These are phyloP conservation scores for Datisca glomerata DNA, from an alignment of 306 rosid genomes.

Conservation along the genomic window DNA sequence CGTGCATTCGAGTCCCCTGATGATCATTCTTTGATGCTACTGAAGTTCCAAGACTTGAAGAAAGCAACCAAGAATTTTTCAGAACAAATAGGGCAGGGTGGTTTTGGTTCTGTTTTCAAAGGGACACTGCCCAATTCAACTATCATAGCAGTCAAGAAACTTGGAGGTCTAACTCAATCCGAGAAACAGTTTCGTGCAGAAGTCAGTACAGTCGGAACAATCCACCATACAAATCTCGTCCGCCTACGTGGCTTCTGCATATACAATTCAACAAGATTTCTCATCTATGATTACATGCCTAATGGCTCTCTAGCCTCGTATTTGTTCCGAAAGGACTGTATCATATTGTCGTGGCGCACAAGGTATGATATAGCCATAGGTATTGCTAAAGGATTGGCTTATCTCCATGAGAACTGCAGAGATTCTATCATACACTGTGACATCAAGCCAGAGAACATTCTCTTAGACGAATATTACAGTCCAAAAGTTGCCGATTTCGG, in stretches of 20 bases:
- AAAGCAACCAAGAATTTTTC: conserved; percentile 32
- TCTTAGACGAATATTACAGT: conserved; percentile 20
- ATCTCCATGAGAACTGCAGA: conserved; percentile 30
- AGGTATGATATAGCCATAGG: conserved; percentile 29
- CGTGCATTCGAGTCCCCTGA: conserved; percentile 6
- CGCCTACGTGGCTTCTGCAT: conserved; percentile 28
- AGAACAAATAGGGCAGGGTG: conserved; percentile 28
- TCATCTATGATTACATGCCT: conserved; percentile 32
- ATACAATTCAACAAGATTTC: conserved; percentile 14
- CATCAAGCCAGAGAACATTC: conserved; percentile 40
- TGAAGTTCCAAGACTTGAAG: conserved; percentile 12
- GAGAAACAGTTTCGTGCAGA: conserved; percentile 30
- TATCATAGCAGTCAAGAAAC: conserved; percentile 32
- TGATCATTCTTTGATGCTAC: conserved; percentile 23
- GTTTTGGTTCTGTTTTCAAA: conserved; percentile 34
- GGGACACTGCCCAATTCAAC: conserved; percentile 17
- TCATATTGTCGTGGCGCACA: conserved; percentile 18
- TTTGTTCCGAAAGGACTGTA: conserved; percentile 8
- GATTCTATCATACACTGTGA: conserved; percentile 37
- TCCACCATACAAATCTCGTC: conserved; percentile 33
- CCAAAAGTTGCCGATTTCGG: conserved; percentile 39
- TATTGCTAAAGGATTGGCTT: conserved; percentile 29
- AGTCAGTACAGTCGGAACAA: conserved; percentile 24
- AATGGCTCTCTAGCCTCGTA: conserved; percentile 30
- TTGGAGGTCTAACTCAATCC: conserved; percentile 14